phyloP scores from a whole-genome alignment of 2,329 filamentous ascomycete genomes.

The Grosmannia penicillata region DNA sequence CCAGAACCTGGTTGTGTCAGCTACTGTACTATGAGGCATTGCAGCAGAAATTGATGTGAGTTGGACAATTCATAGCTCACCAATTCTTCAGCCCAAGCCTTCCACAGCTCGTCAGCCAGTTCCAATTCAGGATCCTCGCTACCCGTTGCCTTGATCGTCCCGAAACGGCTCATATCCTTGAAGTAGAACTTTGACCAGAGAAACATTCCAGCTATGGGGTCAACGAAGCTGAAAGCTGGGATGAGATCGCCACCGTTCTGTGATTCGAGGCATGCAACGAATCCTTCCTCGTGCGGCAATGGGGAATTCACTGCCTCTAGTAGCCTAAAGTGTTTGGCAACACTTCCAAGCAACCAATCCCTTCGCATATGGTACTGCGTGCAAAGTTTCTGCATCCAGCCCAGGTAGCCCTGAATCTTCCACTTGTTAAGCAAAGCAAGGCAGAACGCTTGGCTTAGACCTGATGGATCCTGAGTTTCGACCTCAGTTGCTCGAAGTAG shows the following conservation, averaged over 20 bases:
- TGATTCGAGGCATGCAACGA: constrained; percentile 11
- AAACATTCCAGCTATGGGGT: constrained; percentile 18
- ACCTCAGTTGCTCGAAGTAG: constrained; percentile 22
- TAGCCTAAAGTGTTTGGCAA: constrained; percentile 11
- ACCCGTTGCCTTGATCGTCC: neutral
- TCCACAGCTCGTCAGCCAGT: constrained; percentile 12
- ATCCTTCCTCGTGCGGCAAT: constrained; percentile 7
- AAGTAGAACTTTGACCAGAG: constrained; percentile 18
- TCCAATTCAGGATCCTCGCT: constrained; percentile 12
- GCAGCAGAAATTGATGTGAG: neutral
- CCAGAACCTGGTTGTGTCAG: constrained; percentile 9
- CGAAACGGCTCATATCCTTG: neutral
- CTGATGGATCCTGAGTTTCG: constrained; percentile 53
- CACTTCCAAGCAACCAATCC: constrained; percentile 48
- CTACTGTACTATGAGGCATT: too few species aligned
- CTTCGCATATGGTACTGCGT: constrained; percentile 52
- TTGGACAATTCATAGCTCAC: constrained; percentile 2
- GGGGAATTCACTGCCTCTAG: constrained; percentile 10
- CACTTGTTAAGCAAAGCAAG: constrained; percentile 37
- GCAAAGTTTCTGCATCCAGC: constrained; percentile 58
- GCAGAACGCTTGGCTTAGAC: constrained; percentile 39
- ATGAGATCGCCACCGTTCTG: neutral
- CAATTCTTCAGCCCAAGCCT: constrained; percentile 8
- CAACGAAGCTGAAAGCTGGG: constrained; percentile 16
- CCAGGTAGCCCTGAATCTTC: constrained; percentile 59